A percentile compares a stretch with the other conserved stretches of the same genome.
Evolutionary conservation across 768 basidiomycete species (phyloP).

Genomic region (Hericium rajendrae): DNA sequence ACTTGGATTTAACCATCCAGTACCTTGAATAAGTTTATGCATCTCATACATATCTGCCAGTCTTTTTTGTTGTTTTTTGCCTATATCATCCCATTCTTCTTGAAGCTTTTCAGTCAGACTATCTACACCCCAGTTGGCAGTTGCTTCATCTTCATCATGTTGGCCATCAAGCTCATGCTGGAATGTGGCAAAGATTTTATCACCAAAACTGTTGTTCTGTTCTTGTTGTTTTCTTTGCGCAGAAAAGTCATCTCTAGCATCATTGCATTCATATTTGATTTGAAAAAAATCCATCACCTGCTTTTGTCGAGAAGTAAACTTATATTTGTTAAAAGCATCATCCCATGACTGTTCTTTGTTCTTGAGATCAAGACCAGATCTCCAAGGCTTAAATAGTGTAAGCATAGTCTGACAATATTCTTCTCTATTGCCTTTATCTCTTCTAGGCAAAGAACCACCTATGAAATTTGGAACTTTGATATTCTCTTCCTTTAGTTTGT

Average conservation of each 20-base stretch:
- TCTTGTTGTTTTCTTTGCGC: conserved; percentile 9
- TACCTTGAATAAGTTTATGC: neutral
- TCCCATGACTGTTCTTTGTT: conserved; percentile 15
- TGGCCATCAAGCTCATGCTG: neutral
- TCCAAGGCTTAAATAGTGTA: conserved; percentile 8
- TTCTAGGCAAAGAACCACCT: conserved; percentile 20
- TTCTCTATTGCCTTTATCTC: conserved; percentile 16
- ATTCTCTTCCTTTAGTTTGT: neutral
- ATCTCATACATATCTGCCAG: neutral
- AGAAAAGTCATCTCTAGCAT: conserved; percentile 25
- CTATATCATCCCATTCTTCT: neutral
- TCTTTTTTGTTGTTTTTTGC: neutral
- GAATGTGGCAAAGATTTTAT: neutral
- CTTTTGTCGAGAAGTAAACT: conserved; percentile 11
- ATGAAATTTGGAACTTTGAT: conserved; percentile 21
- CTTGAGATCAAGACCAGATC: conserved; percentile 4
- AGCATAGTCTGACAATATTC: conserved; percentile 13
- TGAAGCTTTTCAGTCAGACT: neutral
- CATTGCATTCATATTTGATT: conserved; percentile 26
- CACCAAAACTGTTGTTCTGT: neutral
- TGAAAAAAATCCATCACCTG: conserved; percentile 23
- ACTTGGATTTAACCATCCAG: neutral
- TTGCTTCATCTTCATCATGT: neutral
- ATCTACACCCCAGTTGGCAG: neutral
- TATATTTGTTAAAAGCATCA: conserved; percentile 12